These are phyloP conservation scores for Xylariales sp. DNA, from an alignment of 2,329 filamentous ascomycete genomes.

Conservation along the genomic window DNA sequence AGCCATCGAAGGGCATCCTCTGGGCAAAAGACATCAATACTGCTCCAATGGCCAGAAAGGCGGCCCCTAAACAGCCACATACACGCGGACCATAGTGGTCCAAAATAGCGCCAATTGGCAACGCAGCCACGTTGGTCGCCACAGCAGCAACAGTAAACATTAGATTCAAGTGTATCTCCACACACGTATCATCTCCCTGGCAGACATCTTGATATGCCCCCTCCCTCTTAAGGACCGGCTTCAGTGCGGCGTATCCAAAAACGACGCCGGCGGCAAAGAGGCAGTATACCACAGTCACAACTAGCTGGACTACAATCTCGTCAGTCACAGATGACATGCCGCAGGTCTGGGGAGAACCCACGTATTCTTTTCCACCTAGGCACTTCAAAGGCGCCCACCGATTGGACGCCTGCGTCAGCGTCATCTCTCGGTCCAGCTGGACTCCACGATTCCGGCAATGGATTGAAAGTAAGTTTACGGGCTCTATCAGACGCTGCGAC, in stretches of 20 bases:
- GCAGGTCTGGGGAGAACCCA: slow-evolving; percentile 26
- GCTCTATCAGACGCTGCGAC: slow-evolving; percentile 45
- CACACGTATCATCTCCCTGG: slow-evolving; percentile 35
- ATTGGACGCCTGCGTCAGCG: slow-evolving; percentile 30
- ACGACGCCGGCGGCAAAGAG: slow-evolving; percentile 74
- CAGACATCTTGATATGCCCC: slow-evolving; percentile 67
- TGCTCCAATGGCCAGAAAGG: slow-evolving; percentile 66
- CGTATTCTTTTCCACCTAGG: slow-evolving; percentile 49
- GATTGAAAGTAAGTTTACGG: slow-evolving; percentile 50
- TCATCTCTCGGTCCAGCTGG: slow-evolving; percentile 34
- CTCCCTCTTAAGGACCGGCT: slow-evolving; percentile 71
- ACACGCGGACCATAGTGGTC: slow-evolving; percentile 77
- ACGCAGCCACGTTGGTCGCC: slow-evolving; percentile 78
- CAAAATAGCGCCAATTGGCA: slow-evolving; percentile 80
- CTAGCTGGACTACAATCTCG: slow-evolving; percentile 57
- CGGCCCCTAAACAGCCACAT: slow-evolving; percentile 65
- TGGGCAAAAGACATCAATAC: slow-evolving; percentile 66
- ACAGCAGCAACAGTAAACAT: slow-evolving; percentile 93
- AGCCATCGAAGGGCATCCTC: slow-evolving; percentile 66
- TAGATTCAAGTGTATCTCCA: slow-evolving; percentile 68
- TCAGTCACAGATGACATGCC: slow-evolving; percentile 1
- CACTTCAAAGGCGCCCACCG: slow-evolving; percentile 50
- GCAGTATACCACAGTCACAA: slow-evolving; percentile 64
- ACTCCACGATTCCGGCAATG: slow-evolving; percentile 48
- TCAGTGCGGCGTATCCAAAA: slow-evolving; percentile 81